Evolutionary conservation across 768 basidiomycete species (phyloP), one percentile per base, ranked within the genome.

Genomic region (Gymnopilus junonius): DNA sequence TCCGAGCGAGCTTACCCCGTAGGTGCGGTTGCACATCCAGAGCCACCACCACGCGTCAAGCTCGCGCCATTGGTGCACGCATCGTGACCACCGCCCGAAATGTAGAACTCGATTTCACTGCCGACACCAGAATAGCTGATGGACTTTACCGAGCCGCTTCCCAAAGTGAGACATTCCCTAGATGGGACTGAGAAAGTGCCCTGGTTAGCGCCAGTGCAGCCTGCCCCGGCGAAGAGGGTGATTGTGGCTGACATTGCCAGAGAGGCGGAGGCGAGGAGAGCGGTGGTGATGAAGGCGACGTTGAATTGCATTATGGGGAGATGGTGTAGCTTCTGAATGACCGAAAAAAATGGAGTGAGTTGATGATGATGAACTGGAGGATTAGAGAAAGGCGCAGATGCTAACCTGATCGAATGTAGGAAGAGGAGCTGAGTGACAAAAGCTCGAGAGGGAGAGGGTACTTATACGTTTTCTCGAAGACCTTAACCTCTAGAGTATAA

Each of bases 241-340:
- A 62, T 53, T 35, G 54, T 62, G 42, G 65, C 66, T 37, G 67
- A 56, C 58, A 63, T 63, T 31, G 59, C 67, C 32, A 58, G 37
- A 58, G 67, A 68, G 61, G 67, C 67, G 61, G 58, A 60, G 20
- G 61, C 64, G 42, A 68, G 27, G 58, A 61, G 51, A 53, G 57
- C 54, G 39, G 53, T 60, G 39, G 61, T 54, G 51, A 65, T 20
- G 61, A 65, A 54, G 62, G 35, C 56, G 34, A 61, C 37, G 46
- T 67, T 70, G 67, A 65, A 68, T 63, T 70, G 67, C 69, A 70
- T 68, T 63, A 45, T 66, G 48, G 45, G 55, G 32, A 37, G 32
- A 58, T 66, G 31, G 51, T 8, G 48, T 63, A 67, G 65, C 55
- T 69, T 62, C 63, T 66, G 40, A 58, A 64, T 34, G 65, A 63